phyloP scores from a whole-genome alignment of 306 rosid species.

The Herpetospermum pedunculosum region DNA sequence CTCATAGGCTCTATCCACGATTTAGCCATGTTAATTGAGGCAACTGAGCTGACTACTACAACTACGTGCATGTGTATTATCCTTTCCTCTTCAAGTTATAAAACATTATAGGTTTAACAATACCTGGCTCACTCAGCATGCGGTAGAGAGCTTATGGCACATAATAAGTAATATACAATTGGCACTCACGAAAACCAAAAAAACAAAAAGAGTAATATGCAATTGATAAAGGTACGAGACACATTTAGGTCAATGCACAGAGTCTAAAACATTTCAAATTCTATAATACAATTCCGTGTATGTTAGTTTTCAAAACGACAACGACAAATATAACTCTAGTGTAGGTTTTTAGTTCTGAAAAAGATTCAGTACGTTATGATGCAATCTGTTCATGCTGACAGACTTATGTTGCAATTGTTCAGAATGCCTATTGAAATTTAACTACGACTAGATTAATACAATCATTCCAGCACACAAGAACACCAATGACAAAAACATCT shows the following conservation, averaged over 20 bases:
- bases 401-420: background rate
- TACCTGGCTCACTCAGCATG: background rate
- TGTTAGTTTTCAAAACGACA: background rate
- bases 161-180: background rate
- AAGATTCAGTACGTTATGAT: background rate
- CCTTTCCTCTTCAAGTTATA: background rate
- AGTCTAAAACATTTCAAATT: background rate
- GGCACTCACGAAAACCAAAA: background rate
- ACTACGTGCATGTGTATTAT: background rate
- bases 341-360: background rate
- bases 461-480: background rate
- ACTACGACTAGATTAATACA: background rate
- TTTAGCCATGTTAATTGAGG: background rate
- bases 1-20: background rate
- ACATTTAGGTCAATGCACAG: background rate
- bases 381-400: background rate
- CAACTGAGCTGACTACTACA: constrained; percentile 3
- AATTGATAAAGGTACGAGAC: background rate
- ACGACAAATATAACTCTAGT: background rate
- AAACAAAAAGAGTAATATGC: background rate
- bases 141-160: background rate
- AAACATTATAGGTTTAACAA: background rate
- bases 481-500: background rate
- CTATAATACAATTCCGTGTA: background rate
- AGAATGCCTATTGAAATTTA: background rate